Percentiles rank a stretch among this genome's conserved stretches.
Conservation (phyloP, 2,329 filamentous ascomycete species). For the Aspergillus japonicus region DNA sequence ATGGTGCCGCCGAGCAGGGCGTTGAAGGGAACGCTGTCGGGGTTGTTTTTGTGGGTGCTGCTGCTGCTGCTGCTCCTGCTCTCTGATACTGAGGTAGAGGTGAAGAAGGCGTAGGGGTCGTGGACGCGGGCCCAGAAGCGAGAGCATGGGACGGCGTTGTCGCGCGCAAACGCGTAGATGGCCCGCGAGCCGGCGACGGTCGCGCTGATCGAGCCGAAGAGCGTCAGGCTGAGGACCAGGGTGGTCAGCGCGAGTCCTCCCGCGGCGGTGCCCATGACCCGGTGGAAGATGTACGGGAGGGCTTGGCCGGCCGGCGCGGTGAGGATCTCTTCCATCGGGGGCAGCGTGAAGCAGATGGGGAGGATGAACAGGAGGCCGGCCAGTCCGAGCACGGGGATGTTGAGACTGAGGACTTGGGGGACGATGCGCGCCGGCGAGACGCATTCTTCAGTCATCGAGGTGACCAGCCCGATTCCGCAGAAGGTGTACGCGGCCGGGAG, state of each 20-base stretch:
- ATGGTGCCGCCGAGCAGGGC: constrained; percentile 46
- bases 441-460: constrained; percentile 62
- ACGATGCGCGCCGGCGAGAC: constrained; percentile 53
- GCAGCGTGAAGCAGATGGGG: constrained; percentile 54
- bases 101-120: background rate
- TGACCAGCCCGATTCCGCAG: constrained; percentile 62
- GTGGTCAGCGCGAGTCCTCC: constrained; percentile 51
- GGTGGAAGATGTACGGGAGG: constrained; percentile 52
- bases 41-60: background rate
- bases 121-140: constrained; percentile 39
- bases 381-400: constrained; percentile 54
- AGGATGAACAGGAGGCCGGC: constrained; percentile 58
- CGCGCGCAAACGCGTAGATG: constrained; percentile 49
- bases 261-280: constrained; percentile 51
- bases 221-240: constrained; percentile 50
- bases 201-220: constrained; percentile 56
- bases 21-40: constrained; percentile 39
- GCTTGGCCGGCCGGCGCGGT: constrained; percentile 49
- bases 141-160: constrained; percentile 45
- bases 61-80: too few species aligned
- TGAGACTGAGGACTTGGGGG: constrained; percentile 53
- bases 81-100: background rate
- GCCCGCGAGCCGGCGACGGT: constrained; percentile 51
- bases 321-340: constrained; percentile 47
- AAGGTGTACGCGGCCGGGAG: constrained; percentile 60